A percentile compares a stretch with the other conserved stretches of the same genome.
These are phyloP conservation scores for Phytophthora sansomeana DNA, from an alignment of 352 stramenopile species.

Conservation along the genomic window DNA sequence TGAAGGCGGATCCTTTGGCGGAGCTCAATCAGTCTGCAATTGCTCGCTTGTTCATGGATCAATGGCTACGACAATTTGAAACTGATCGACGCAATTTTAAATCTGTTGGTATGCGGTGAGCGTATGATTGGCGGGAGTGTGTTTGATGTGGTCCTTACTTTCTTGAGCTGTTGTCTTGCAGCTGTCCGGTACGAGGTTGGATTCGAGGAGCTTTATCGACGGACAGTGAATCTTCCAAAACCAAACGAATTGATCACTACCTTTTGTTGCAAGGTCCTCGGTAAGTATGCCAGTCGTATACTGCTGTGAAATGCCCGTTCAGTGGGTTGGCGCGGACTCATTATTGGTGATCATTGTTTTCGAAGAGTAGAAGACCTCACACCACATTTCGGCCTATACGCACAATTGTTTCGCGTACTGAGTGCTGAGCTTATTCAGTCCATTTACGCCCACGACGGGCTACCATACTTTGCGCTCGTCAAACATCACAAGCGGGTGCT, in stretches of 20 bases:
- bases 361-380: constrained; percentile 58
- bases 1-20: constrained; percentile 54
- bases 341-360: constrained; percentile 8
- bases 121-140: background rate
- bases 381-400: constrained; percentile 64
- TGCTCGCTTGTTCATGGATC: constrained; percentile 65
- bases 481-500: constrained; percentile 71
- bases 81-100: constrained; percentile 61
- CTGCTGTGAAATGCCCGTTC: background rate
- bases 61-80: constrained; percentile 71
- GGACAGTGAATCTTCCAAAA: constrained; percentile 58
- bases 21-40: constrained; percentile 65
- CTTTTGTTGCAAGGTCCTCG: constrained; percentile 64
- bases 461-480: constrained; percentile 73
- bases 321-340: background rate
- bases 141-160: background rate
- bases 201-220: constrained; percentile 66
- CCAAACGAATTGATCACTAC: constrained; percentile 71
- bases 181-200: constrained; percentile 70
- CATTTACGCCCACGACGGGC: constrained; percentile 45
- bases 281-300: constrained; percentile 32
- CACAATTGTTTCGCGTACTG: constrained; percentile 51
- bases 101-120: constrained; percentile 54
- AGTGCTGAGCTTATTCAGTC: constrained; percentile 50
- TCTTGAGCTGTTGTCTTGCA: constrained; percentile 15